These are phyloP conservation scores for Gossypium schwendimanii DNA, from an alignment of 441 rosid genomes.

Conservation along the genomic window DNA sequence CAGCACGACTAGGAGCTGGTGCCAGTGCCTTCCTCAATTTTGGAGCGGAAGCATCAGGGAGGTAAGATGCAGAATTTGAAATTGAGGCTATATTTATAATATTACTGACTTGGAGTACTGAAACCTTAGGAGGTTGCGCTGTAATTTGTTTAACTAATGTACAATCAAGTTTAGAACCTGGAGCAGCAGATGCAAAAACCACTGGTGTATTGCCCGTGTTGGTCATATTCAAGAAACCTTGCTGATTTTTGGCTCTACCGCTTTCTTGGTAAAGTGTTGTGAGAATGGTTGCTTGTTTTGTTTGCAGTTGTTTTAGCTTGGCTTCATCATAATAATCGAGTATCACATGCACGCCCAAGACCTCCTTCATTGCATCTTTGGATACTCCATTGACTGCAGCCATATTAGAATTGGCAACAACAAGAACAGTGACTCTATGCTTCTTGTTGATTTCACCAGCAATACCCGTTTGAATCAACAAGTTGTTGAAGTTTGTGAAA, in stretches of 20 bases:
- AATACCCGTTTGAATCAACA: constrained; percentile 13
- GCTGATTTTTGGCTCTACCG: constrained; percentile 21
- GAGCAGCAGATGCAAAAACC: constrained; percentile 19
- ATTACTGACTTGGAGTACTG: constrained; percentile 25
- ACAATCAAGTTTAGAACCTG: constrained; percentile 5
- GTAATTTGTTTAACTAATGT: constrained; percentile 17
- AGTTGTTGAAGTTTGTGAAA: constrained; percentile 22
- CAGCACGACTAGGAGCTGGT: background rate
- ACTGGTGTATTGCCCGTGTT: background rate
- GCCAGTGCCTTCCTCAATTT: constrained; percentile 11
- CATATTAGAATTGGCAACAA: constrained; percentile 20
- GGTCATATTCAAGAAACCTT: constrained; percentile 27
- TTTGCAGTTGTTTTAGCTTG: constrained; percentile 7
- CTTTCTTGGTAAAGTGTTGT: constrained; percentile 27
- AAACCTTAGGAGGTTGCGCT: constrained; percentile 20
- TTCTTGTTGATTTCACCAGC: constrained; percentile 18
- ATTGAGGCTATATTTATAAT: constrained; percentile 12
- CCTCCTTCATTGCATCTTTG: background rate
- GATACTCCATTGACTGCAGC: background rate
- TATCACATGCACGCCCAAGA: constrained; percentile 25
- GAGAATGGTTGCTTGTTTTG: background rate
- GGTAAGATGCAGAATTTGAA: constrained; percentile 1
- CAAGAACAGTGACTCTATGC: constrained; percentile 25
- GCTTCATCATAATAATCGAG: constrained; percentile 26
- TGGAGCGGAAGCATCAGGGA: constrained; percentile 2